Percentiles rank a stretch among this genome's conserved stretches.
phyloP scores from a whole-genome alignment of 306 rosid genomes.

The Rosa persica region DNA sequence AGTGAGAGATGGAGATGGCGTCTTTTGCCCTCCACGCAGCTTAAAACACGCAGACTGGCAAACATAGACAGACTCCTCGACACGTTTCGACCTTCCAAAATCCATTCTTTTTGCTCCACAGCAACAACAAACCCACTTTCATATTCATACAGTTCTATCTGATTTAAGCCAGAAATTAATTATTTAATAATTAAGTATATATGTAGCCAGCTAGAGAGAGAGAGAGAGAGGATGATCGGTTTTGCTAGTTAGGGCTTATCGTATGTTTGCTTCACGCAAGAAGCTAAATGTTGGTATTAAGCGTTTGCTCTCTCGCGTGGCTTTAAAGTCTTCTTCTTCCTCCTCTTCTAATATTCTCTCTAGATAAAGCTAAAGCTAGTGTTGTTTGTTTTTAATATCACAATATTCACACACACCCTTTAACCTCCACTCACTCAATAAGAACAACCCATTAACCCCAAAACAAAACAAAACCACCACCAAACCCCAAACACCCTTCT shows the following conservation, averaged over 20 bases:
- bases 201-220: background rate
- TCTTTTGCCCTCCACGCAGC: conserved; percentile 97
- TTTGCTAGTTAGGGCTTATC: conserved; percentile 50
- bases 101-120: conserved; percentile 17
- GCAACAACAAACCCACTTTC: conserved; percentile 16
- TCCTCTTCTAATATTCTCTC: conserved; percentile 11
- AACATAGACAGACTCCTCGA: conserved; percentile 45
- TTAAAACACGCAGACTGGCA: conserved; percentile 76
- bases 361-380: conserved; percentile 1
- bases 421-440: conserved; percentile 11
- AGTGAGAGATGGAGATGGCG: conserved; percentile 55
- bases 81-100: conserved; percentile 55
- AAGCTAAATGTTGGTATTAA: conserved; percentile 66
- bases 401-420: conserved; percentile 13
- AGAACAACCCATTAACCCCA: conserved; percentile 26
- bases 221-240: conserved; percentile 13
- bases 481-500: conserved; percentile 44
- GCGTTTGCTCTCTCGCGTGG: conserved; percentile 83
- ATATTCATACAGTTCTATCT: conserved; percentile 7
- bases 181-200: background rate
- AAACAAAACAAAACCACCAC: conserved; percentile 62
- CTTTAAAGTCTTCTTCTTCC: conserved; percentile 70
- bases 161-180: background rate
- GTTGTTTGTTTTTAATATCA: conserved; percentile 7
- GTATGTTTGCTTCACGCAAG: conserved; percentile 98